Conservation (phyloP, 495 filamentous ascomycete genomes). For the Penicillium angulare region DNA sequence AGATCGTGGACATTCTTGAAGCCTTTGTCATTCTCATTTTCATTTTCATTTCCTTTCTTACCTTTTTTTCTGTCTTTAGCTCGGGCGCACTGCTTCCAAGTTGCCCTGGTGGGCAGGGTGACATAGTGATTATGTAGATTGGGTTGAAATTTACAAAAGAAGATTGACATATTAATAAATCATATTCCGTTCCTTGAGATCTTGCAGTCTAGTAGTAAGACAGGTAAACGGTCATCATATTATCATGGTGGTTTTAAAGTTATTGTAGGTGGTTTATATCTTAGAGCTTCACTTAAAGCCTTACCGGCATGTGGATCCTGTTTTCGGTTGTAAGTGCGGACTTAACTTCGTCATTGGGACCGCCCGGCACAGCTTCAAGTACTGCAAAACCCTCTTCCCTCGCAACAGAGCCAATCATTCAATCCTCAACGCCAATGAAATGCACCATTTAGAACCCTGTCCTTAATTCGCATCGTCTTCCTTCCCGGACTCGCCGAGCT, state of each 20-base stretch:
- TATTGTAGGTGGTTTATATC: no score
- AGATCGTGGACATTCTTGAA: no score
- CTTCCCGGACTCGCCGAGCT: neutral
- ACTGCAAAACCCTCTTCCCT: no score
- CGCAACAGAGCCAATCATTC: slow-evolving; percentile 3
- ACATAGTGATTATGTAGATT: slow-evolving; percentile 5
- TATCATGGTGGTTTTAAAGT: no score
- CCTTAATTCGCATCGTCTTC: slow-evolving; percentile 1
- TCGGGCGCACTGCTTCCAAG: slow-evolving; percentile 4
- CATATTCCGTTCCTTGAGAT: no score
- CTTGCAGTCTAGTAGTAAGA: no score
- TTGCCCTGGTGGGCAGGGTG: neutral
- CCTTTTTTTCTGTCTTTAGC: no score
- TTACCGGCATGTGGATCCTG: no score
- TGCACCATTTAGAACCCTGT: slow-evolving; percentile 5
- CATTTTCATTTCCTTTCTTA: neutral
- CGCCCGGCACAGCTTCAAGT: slow-evolving; percentile 12
- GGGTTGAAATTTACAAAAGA: neutral
- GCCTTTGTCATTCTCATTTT: no score
- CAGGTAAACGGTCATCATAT: no score
- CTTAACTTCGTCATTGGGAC: slow-evolving; percentile 25
- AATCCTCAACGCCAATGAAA: slow-evolving; percentile 6
- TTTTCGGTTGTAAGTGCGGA: slow-evolving; percentile 28
- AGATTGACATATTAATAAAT: no score
- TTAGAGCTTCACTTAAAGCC: no score